Conservation (phyloP, 371 early-diverging fungal genomes). For the Zancudomyces culisetae region DNA sequence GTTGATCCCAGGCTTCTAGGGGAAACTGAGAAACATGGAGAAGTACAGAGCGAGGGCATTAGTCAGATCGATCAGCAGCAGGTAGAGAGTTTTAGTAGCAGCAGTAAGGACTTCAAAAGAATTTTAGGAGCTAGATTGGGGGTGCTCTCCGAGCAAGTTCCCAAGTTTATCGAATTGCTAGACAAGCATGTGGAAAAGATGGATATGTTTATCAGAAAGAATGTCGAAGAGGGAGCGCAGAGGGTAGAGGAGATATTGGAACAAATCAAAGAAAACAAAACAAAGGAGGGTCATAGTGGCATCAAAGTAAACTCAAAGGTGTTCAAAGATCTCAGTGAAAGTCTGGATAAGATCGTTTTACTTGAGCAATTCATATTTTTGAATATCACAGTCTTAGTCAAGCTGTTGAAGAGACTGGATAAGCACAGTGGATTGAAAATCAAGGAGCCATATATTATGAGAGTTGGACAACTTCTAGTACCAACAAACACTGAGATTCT, state of each 20-base stretch:
- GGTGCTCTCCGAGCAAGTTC: slow-evolving; percentile 25
- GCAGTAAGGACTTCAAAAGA: slow-evolving; percentile 17
- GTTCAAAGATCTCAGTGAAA: slow-evolving; percentile 26
- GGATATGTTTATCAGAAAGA: slow-evolving; percentile 10
- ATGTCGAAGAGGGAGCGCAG: neutral
- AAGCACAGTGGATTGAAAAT: slow-evolving; percentile 50
- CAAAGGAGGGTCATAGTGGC: neutral
- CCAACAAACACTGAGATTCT: neutral
- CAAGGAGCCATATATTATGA: slow-evolving; percentile 50
- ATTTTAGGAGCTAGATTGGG: slow-evolving; percentile 26
- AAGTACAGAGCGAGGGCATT: slow-evolving; percentile 19
- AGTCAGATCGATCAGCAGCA: slow-evolving; percentile 3
- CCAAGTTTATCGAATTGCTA: slow-evolving; percentile 36
- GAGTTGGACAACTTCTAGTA: slow-evolving; percentile 32
- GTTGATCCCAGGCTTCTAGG: no score
- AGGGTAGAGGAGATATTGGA: neutral
- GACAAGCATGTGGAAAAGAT: slow-evolving; percentile 37
- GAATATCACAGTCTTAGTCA: slow-evolving; percentile 57
- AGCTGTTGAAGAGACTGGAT: slow-evolving; percentile 71
- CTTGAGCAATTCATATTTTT: slow-evolving; percentile 48
- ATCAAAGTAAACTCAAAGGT: slow-evolving; percentile 25
- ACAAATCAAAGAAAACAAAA: neutral
- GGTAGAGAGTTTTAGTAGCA: neutral
- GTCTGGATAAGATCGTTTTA: slow-evolving; percentile 38
- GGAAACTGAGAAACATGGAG: no score